Evolutionary conservation across 2,329 filamentous ascomycete genomes (phyloP).

Genomic region (Colletotrichum tropicicola): DNA sequence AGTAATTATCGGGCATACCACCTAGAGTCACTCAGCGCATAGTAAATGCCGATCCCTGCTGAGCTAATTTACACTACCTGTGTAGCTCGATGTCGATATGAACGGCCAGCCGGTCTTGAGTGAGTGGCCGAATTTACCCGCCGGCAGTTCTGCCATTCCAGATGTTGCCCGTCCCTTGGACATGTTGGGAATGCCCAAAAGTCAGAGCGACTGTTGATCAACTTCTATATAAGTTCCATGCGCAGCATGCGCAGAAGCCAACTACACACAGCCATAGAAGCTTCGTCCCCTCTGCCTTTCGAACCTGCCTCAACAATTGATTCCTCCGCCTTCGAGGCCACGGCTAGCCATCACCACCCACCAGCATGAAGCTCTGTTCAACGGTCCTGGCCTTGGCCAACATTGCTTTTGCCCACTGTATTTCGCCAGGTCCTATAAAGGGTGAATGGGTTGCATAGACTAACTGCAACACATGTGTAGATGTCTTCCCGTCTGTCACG

Average conservation of each 20-base stretch:
- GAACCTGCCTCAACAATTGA: too few relatives aligned
- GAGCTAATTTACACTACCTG: neutral
- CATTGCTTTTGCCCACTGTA: conserved; percentile 49
- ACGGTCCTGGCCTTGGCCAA: conserved; percentile 36
- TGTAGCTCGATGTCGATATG: neutral
- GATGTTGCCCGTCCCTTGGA: too few relatives aligned
- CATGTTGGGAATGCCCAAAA: too few relatives aligned
- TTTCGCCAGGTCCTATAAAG: conserved; percentile 28
- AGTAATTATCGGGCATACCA: neutral
- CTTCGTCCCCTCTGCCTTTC: too few relatives aligned
- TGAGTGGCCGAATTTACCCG: conserved; percentile 21
- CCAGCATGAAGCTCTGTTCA: conserved; percentile 30
- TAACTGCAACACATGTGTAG: too few relatives aligned
- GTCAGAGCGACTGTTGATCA: too few relatives aligned
- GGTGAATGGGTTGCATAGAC: too few relatives aligned
- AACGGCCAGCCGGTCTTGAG: neutral
- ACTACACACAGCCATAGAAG: too few relatives aligned
- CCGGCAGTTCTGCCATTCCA: conserved; percentile 21
- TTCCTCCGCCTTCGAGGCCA: too few relatives aligned
- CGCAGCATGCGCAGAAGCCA: too few relatives aligned
- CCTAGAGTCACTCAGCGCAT: neutral
- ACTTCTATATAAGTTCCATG: too few relatives aligned
- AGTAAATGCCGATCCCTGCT: neutral
- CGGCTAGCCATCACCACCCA: neutral
- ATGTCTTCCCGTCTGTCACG: conserved; percentile 51